Evolutionary conservation across 2,329 filamentous ascomycete species (phyloP).

Genomic region (Ophiosphaerella herpotricha): DNA sequence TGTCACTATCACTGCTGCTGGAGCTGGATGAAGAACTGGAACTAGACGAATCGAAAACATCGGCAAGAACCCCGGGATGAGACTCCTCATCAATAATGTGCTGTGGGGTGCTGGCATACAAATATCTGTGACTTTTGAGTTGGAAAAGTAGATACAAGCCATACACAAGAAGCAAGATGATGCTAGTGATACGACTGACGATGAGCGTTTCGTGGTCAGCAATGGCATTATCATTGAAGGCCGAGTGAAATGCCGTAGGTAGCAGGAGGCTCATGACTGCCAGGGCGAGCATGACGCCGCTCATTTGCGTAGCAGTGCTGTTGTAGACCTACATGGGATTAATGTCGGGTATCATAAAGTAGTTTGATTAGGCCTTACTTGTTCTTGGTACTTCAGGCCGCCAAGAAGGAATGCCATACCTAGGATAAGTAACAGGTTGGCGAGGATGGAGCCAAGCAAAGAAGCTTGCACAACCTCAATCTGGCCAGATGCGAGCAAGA

Average conservation of each 20-base stretch:
- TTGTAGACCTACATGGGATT: constrained; percentile 73
- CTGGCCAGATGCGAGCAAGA: constrained; percentile 63
- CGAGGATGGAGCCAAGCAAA: constrained; percentile 83
- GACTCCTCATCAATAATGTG: constrained; percentile 91
- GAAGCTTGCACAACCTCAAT: constrained; percentile 93
- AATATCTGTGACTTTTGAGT: constrained; percentile 87
- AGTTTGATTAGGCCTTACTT: constrained; percentile 55
- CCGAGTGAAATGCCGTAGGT: constrained; percentile 91
- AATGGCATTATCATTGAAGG: constrained; percentile 65
- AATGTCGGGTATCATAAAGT: constrained; percentile 5
- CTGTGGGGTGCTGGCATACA: constrained; percentile 90
- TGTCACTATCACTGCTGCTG: constrained; percentile 65
- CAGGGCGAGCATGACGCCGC: constrained; percentile 85
- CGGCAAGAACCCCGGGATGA: constrained; percentile 80
- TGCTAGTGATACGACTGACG: constrained; percentile 87
- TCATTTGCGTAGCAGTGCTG: constrained; percentile 95
- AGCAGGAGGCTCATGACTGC: constrained; percentile 88
- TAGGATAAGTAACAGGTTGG: constrained; percentile 84
- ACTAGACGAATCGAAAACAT: constrained; percentile 75
- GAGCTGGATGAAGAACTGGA: constrained; percentile 55
- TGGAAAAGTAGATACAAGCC: constrained; percentile 85
- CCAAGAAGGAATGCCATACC: constrained; percentile 91
- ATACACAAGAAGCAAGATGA: constrained; percentile 83
- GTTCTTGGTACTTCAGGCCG: constrained; percentile 84
- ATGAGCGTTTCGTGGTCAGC: constrained; percentile 76